A percentile compares a stretch with the other conserved stretches of the same genome.
Evolutionary conservation across 1,284 basidiomycete species (phyloP).

Genomic region (Trichosporon sp.): DNA sequence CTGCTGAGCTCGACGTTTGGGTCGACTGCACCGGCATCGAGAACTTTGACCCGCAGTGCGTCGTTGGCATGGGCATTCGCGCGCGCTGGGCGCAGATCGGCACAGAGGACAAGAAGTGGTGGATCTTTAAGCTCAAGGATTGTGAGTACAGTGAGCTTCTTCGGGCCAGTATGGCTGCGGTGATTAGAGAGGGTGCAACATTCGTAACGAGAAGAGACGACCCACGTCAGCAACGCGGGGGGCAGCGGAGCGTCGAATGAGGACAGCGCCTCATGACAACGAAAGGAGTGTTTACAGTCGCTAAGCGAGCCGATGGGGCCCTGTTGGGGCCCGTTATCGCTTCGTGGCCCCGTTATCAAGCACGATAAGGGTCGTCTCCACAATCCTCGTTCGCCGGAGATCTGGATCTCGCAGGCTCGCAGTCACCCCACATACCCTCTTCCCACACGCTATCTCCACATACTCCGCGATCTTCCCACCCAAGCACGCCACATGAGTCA

Average conservation of each 20-base stretch:
- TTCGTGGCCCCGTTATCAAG: neutral
- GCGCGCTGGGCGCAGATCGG: slow-evolving; percentile 49
- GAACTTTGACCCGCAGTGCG: slow-evolving; percentile 18
- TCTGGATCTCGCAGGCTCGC: neutral
- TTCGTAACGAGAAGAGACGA: too few species aligned
- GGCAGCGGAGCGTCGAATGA: neutral
- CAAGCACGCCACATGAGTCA: neutral
- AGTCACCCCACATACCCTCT: neutral
- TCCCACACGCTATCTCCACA: neutral
- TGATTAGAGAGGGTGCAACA: too few species aligned
- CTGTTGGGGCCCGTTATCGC: neutral
- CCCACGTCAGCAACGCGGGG: too few species aligned
- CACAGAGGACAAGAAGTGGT: slow-evolving; percentile 37
- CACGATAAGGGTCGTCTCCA: neutral
- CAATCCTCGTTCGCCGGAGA: neutral
- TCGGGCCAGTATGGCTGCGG: too few species aligned
- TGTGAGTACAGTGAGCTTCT: slow-evolving; percentile 36
- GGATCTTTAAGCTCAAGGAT: slow-evolving; percentile 48
- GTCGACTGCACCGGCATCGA: slow-evolving; percentile 29
- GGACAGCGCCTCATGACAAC: neutral
- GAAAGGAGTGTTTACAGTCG: neutral
- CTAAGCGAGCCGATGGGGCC: slow-evolving; percentile 1
- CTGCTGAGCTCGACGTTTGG: slow-evolving; percentile 38
- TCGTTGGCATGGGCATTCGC: slow-evolving; percentile 45
- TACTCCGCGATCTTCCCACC: neutral